Evolutionary conservation across 139 green algal species (phyloP).

Genomic region (Astrephomene gubernaculifera): DNA sequence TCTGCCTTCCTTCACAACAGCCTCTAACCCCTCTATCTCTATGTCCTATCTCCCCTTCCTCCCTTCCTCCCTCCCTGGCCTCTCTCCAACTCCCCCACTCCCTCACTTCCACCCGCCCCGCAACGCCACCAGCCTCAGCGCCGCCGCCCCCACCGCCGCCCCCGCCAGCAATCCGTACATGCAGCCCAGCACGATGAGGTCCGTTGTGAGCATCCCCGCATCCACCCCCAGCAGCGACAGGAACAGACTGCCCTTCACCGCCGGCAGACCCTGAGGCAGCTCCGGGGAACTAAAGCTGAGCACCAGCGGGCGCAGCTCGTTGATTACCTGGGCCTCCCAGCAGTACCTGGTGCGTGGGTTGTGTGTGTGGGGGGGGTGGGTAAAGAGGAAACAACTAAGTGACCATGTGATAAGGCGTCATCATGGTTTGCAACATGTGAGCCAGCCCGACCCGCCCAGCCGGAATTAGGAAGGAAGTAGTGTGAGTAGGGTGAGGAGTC

Average conservation of each 20-base stretch:
- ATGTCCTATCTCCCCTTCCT: too few species aligned
- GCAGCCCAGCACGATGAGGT: slow-evolving; percentile 50
- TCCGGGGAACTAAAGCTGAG: slow-evolving; percentile 41
- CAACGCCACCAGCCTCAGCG: slow-evolving; percentile 6
- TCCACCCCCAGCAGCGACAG: slow-evolving; percentile 50
- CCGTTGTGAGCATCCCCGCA: neutral
- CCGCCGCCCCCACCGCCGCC: neutral
- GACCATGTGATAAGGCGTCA: too few species aligned
- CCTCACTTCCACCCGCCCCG: slow-evolving; percentile 14
- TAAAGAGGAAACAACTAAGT: too few species aligned
- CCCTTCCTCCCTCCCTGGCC: too few species aligned
- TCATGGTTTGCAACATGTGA: too few species aligned
- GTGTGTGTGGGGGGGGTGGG: too few species aligned
- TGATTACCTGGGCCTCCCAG: slow-evolving; percentile 69
- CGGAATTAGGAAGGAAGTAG: too few species aligned
- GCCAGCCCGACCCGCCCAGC: too few species aligned
- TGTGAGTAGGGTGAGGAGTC: too few species aligned
- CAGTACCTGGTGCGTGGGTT: slow-evolving; percentile 54
- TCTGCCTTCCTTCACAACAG: too few species aligned
- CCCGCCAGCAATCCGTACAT: slow-evolving; percentile 29
- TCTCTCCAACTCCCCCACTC: too few species aligned
- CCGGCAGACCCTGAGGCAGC: slow-evolving; percentile 36
- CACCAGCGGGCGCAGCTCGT: slow-evolving; percentile 68
- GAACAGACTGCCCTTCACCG: slow-evolving; percentile 44
- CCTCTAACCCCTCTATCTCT: too few species aligned